These are phyloP conservation scores for Areca catechu DNA, from an alignment of 176 grass and related monocot species.

Conservation along the genomic window DNA sequence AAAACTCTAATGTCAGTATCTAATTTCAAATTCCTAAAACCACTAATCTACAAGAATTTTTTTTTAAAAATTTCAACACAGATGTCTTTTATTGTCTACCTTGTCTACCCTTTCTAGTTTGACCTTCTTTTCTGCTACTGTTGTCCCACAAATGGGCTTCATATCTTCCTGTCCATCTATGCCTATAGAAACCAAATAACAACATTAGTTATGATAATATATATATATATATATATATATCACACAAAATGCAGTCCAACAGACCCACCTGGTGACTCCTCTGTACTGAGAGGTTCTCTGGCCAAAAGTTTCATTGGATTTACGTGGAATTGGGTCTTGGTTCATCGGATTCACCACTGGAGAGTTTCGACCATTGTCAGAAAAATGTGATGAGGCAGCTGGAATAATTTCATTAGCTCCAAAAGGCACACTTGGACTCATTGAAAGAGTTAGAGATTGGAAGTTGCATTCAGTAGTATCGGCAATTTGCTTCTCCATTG, in stretches of 20 bases:
- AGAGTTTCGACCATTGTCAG: background rate
- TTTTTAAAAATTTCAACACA: too few relatives aligned
- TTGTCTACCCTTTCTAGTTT: slow-evolving; percentile 94
- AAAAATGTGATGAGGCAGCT: background rate
- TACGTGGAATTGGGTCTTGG: slow-evolving; percentile 28
- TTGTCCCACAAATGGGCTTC: slow-evolving; percentile 97
- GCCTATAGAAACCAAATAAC: slow-evolving; percentile 26
- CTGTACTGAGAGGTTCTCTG: slow-evolving; percentile 89
- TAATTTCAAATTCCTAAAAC: too few relatives aligned
- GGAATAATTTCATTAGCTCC: slow-evolving; percentile 1
- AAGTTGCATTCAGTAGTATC: slow-evolving; percentile 3
- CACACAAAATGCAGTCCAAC: too few relatives aligned
- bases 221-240: too few relatives aligned
- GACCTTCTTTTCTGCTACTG: slow-evolving; percentile 85
- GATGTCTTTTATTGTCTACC: slow-evolving; percentile 30
- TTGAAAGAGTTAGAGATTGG: slow-evolving; percentile 31
- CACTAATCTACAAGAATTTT: too few relatives aligned
- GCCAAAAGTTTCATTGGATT: slow-evolving; percentile 56
- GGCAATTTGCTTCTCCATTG: slow-evolving; percentile 18
- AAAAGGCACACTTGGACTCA: slow-evolving; percentile 9
- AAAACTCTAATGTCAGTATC: too few relatives aligned
- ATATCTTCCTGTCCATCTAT: slow-evolving; percentile 88
- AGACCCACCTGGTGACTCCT: slow-evolving; percentile 59
- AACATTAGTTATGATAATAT: background rate
- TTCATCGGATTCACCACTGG: slow-evolving; percentile 4